phyloP scores from a whole-genome alignment of 2,329 filamentous ascomycete species.

The Catunica adiposa region DNA sequence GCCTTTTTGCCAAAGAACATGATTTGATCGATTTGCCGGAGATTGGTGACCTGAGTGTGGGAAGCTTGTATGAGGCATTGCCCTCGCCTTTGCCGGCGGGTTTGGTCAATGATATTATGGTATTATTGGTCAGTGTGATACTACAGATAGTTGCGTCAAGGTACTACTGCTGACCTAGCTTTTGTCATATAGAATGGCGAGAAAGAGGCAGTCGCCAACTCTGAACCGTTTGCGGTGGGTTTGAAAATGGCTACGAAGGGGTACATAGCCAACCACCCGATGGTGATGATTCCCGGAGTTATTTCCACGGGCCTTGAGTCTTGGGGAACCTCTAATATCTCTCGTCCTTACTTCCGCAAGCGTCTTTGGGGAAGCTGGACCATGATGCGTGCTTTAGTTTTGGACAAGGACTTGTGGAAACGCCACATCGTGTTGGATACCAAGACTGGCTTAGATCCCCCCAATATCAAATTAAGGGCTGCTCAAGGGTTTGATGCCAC shows the following conservation, averaged over 20 bases:
- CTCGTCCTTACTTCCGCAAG: slow-evolving; percentile 83
- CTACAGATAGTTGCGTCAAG: background rate
- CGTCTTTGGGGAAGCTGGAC: slow-evolving; percentile 95
- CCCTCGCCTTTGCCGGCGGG: slow-evolving; percentile 57
- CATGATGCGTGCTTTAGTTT: slow-evolving; percentile 89
- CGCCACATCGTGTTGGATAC: slow-evolving; percentile 94
- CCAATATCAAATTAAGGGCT: slow-evolving; percentile 73
- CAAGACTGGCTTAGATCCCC: slow-evolving; percentile 75
- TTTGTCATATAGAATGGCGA: slow-evolving; percentile 51
- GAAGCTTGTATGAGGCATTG: slow-evolving; percentile 71
- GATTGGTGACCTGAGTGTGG: slow-evolving; percentile 59
- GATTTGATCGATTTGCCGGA: slow-evolving; percentile 72
- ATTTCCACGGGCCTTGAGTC: slow-evolving; percentile 95
- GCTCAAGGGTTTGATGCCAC: slow-evolving; percentile 95
- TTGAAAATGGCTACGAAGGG: slow-evolving; percentile 69
- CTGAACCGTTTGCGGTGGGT: slow-evolving; percentile 87
- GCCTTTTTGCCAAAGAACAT: slow-evolving; percentile 78
- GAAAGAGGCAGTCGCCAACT: slow-evolving; percentile 64
- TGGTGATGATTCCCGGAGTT: slow-evolving; percentile 95
- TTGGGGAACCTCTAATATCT: slow-evolving; percentile 78
- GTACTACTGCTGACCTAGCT: background rate
- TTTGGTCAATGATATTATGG: slow-evolving; percentile 69
- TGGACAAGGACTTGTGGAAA: slow-evolving; percentile 93
- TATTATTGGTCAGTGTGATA: slow-evolving; percentile 51
- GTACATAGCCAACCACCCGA: slow-evolving; percentile 63